Base-by-base conservation (phyloP, 768 basidiomycete species). In the Cystobasidium tubakii region DNA sequence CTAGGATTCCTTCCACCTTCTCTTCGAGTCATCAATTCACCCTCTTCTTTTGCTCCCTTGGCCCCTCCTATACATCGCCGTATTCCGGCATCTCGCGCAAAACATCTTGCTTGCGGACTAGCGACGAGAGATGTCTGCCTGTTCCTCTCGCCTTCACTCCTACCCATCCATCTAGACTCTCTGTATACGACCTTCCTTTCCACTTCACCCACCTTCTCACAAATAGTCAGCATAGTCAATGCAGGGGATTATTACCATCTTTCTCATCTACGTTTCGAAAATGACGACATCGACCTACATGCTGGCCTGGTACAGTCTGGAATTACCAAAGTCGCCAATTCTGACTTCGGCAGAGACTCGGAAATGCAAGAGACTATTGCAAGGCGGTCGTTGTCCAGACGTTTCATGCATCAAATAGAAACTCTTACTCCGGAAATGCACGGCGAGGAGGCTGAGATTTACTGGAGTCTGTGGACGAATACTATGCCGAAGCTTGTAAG, bases 401-500 rank as follows among this genome's bases (percentile, higher is more conserved):
- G 66, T 13, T 67, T 67, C 29, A 27, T 43, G 66, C 27, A 54
- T 43, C 66, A 67, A 25, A 9, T 67, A 2, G 44, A 31, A 29
- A 31, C 27, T 17, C 43, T 33, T 4, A 67, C 27, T 42, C 66
- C 66, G 27, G 50, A 25, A 13, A 53, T 67, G 1, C 39, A 29
- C 23, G 66, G 66, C 12, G 66, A 65, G 17, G 34, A 67, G 44
- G 66, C 65, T 7, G 76, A 78, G 62, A 73, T 73, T 55, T 70
- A 43, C 62, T 77, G 76, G 57, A 69, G 73, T 23, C 57, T 78
- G 0, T 78, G 77, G 77, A 50, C 73, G 10, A 78, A 78, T 53
- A 25, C 64, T 19, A 65, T 72, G 34, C 73, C 77, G 1, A 76
- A 78, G 42, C 70, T 74, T 63, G 74, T 75, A 44, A 19, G 73